Evolutionary conservation across 164 flowering plant species (phyloP), one percentile per base, ranked within the genome.

Genomic region (Kingdonia uniflora): DNA sequence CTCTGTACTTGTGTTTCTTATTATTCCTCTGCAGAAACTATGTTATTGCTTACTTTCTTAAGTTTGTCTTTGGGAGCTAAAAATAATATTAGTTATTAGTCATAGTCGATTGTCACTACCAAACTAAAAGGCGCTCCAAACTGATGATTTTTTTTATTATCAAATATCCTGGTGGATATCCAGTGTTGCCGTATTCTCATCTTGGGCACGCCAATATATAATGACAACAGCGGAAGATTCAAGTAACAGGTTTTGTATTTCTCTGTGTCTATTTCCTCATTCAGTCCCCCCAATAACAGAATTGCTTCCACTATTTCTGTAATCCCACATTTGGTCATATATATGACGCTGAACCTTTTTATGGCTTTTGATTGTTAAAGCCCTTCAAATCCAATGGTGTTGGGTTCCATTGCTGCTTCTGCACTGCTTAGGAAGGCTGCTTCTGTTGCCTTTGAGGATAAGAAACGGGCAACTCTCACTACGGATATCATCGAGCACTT

Each of bases 321-420:
- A 22, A 5, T 25, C 29, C 6, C 21, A 11, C 20, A 15, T 41
- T 21, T 4, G 22, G 38, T 12, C 12, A 12, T 19, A 44, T 15
- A 51, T 48, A 60, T 45, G 45, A 29, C 8, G 8, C n/a, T 56
- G 51, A 20, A 52, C 48, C 17, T 39, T 57, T 52, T 25, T 55
- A 20, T 41, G 29, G 17, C 17, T 22, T 16, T 20, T 55, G 51
- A 42, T 46, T 57, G 39, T 35, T 49, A 17, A 56, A 74, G 81
- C 24, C 52, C 57, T 11, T 49, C 29, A 45, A 94, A 82, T 62
- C 95, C 97, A 0, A 72, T 85, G 35, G 58, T 87, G 19, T 59
- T 81, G 79, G 97, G 99, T 11, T 74, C 88, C 78, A 78, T 89
- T 59, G 92, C 97, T 56, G 99, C 81, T 23, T 83, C 95, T 20